phyloP scores from a whole-genome alignment of 352 stramenopile genomes.

The Phytophthora pinifolia region DNA sequence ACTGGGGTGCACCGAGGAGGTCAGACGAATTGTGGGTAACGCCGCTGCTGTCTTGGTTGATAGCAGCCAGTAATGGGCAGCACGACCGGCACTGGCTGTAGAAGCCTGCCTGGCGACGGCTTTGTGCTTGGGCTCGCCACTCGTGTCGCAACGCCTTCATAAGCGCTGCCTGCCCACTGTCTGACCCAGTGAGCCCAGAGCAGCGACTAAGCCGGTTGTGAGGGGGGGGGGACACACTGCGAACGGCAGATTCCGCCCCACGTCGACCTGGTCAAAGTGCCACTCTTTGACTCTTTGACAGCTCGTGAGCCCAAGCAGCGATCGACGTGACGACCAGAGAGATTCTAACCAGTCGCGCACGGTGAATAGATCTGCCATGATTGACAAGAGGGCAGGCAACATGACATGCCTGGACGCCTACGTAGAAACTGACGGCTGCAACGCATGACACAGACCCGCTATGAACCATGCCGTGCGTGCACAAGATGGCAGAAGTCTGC shows the following conservation, averaged over 20 bases:
- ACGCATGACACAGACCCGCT: not conserved
- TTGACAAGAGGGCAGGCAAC: conserved; percentile 13
- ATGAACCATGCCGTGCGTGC: conserved; percentile 14
- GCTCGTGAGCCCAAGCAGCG: conserved; percentile 2
- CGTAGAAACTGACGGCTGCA: conserved; percentile 24
- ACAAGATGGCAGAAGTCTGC: not conserved
- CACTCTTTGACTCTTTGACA: conserved; percentile 16
- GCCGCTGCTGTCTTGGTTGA: too few relatives aligned
- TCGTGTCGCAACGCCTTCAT: too few relatives aligned
- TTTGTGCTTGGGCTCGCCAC: too few relatives aligned
- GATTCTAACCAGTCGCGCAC: conserved; percentile 15
- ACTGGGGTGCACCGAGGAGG: too few relatives aligned
- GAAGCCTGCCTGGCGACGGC: too few relatives aligned
- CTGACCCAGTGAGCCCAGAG: too few relatives aligned
- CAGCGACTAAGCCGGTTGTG: not conserved
- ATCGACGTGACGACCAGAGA: conserved; percentile 6
- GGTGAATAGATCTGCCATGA: conserved; percentile 15
- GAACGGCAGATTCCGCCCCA: conserved; percentile 5
- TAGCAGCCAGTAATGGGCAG: too few relatives aligned
- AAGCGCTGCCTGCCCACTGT: too few relatives aligned
- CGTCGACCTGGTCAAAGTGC: not conserved
- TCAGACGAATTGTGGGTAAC: too few relatives aligned
- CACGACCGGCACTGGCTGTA: too few relatives aligned
- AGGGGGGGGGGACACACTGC: too few relatives aligned
- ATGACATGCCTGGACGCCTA: not conserved